Conservation (phyloP, 441 rosid species). For the Gossypium gossypioides region DNA sequence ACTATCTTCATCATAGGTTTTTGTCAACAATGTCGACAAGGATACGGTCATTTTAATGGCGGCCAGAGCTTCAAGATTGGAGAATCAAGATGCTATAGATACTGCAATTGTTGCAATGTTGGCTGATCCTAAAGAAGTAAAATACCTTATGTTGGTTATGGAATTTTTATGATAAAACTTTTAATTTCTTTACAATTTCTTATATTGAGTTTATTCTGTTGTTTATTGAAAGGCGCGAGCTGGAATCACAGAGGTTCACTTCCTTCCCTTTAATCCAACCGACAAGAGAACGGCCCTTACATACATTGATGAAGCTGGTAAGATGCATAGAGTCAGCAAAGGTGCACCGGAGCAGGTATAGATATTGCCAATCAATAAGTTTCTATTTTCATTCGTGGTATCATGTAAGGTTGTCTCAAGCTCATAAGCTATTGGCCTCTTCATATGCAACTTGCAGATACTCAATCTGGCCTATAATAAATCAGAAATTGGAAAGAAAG, state of each 20-base stretch:
- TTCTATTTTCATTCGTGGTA: not conserved
- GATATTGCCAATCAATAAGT: not conserved
- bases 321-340: constrained; percentile 55
- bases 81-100: constrained; percentile 55
- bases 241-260: constrained; percentile 48
- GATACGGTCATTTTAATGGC: constrained; percentile 46
- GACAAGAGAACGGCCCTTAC: constrained; percentile 58
- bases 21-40: constrained; percentile 39
- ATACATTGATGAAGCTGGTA: constrained; percentile 33
- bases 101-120: constrained; percentile 49
- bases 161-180: too few species aligned
- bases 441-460: constrained; percentile 25
- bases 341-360: constrained; percentile 57
- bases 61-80: constrained; percentile 51
- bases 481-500: constrained; percentile 34
- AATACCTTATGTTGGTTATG: not conserved
- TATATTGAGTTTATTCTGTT: not conserved
- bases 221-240: constrained; percentile 34
- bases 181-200: not conserved
- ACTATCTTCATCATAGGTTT: constrained; percentile 28
- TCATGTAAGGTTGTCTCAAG: not conserved
- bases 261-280: constrained; percentile 53
- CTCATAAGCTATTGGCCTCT: not conserved
- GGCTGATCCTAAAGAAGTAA: constrained; percentile 51
- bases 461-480: constrained; percentile 39